Conservation (phyloP, 441 rosid species). For the Gossypium aridum region DNA sequence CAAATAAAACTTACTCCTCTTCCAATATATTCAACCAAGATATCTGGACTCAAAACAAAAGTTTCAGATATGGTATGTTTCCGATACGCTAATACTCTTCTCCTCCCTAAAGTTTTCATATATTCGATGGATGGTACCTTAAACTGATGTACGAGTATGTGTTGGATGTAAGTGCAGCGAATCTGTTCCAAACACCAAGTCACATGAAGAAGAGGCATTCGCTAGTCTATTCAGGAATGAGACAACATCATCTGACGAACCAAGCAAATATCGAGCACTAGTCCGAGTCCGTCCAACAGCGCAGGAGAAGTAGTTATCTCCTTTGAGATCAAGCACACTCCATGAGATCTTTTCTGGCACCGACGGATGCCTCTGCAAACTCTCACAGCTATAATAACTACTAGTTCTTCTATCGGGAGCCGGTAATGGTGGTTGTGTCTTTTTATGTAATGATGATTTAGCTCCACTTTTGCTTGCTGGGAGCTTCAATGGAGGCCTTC, state of each 20-base stretch:
- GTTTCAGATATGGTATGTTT: background rate
- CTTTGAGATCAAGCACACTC: constrained; percentile 96
- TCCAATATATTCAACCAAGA: background rate
- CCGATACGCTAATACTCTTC: background rate
- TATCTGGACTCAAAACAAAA: background rate
- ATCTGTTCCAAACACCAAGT: background rate
- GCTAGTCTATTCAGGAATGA: constrained; percentile 65
- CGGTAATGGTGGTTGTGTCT: constrained; percentile 43
- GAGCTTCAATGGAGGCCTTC: constrained; percentile 49
- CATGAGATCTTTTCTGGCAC: constrained; percentile 65
- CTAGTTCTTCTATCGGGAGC: constrained; percentile 42
- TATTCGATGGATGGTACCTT: background rate
- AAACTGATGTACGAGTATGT: background rate
- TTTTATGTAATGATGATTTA: constrained; percentile 38
- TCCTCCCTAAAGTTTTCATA: background rate
- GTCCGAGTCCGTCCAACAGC: constrained; percentile 85
- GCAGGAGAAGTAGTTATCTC: constrained; percentile 93
- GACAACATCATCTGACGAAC: constrained; percentile 81
- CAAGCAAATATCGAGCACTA: constrained; percentile 64
- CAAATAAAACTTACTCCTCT: no score
- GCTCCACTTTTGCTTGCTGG: constrained; percentile 51
- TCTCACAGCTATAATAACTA: constrained; percentile 33
- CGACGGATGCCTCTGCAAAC: constrained; percentile 36
- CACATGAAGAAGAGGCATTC: constrained; percentile 15
- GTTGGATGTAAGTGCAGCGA: background rate